Evolutionary conservation across 106 monocot genomes (phyloP), one percentile per base, ranked within the genome.

Genomic region (Acanthochlamys bracteata): DNA sequence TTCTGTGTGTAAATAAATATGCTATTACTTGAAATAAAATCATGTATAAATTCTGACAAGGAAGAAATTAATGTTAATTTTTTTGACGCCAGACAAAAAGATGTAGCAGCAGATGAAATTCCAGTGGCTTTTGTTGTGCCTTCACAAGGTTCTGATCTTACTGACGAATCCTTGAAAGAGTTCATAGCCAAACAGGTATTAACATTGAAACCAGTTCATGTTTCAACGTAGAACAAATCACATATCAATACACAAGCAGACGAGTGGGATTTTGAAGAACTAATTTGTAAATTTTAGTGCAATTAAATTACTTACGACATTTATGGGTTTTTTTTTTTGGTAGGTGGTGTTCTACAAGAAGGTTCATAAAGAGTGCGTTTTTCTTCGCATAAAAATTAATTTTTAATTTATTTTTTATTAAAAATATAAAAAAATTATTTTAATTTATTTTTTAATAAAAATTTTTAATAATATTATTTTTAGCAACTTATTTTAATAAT

Each of bases 121-220:
- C 93, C 93, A 0, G 89, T 94, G 8, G 93, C 93, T 4, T 94
- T 94, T 49, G 69, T 94, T 42, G 86, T 84, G 52, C 75, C 73
- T 42, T 65, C 80, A 15, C 69, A 71, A 16, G 86, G 75, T 24
- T 69, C 71, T 0, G 83, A 81, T 7, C 51, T 89, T 57, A 84
- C 84, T 0, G 93, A 94, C 57, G 84, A 86, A 11, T 71, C 69
- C 19, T 63, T 89, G 2, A 94, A 89, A 71, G 93, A 83, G 46
- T 89, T 79, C 81, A 79, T 94, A 47, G 75, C 86, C 41, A 89
- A 94, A 70, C 93, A 89, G 86, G 93, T 93, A 27, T 14, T 40
- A 47, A 33, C 6, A 33, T 17, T 12, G 41, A 26, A 53, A 33
- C 45, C 16, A 51, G 45, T 46, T 46, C 45, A 46, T 54, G 53